These are phyloP conservation scores for Avena sativa DNA, from an alignment of 176 grass and related monocot species.

Conservation along the genomic window DNA sequence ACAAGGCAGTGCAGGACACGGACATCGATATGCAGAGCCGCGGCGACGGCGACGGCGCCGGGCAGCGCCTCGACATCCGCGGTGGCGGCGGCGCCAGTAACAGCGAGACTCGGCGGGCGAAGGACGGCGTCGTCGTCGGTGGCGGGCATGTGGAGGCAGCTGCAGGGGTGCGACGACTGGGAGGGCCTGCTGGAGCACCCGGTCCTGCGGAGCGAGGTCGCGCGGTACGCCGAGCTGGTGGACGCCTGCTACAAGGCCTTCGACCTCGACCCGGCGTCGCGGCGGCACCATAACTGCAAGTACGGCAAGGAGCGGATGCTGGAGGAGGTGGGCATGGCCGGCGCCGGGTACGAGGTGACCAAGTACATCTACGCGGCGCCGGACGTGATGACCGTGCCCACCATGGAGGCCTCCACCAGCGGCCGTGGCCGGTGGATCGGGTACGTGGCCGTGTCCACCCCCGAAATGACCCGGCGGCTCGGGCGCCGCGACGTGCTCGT, in stretches of 20 bases:
- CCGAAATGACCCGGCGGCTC: constrained; percentile 56
- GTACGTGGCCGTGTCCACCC: constrained; percentile 63
- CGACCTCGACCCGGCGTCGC: constrained; percentile 62
- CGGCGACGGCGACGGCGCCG: neutral
- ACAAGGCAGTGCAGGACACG: neutral
- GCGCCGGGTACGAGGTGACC: constrained; percentile 63
- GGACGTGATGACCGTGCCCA: constrained; percentile 55
- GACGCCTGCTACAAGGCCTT: constrained; percentile 73
- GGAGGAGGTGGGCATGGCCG: constrained; percentile 52
- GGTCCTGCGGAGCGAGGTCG: constrained; percentile 56
- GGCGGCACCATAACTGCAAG: constrained; percentile 67
- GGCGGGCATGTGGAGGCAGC: constrained; percentile 63
- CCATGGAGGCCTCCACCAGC: constrained; percentile 49
- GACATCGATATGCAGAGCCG: constrained; percentile 11
- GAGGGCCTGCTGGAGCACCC: constrained; percentile 45
- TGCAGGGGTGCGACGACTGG: constrained; percentile 75
- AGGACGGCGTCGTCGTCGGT: constrained; percentile 18
- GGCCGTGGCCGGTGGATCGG: constrained; percentile 70
- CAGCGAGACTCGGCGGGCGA: neutral
- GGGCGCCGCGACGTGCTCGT: constrained; percentile 77
- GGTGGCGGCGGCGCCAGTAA: neutral
- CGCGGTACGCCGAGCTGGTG: constrained; percentile 77
- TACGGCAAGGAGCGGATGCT: constrained; percentile 63
- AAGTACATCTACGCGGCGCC: constrained; percentile 74
- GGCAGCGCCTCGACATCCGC: neutral